A percentile compares a stretch with the other conserved stretches of the same genome.
phyloP scores from a whole-genome alignment of 2,329 filamentous ascomycete species.

The Niveomyces coronatus region DNA sequence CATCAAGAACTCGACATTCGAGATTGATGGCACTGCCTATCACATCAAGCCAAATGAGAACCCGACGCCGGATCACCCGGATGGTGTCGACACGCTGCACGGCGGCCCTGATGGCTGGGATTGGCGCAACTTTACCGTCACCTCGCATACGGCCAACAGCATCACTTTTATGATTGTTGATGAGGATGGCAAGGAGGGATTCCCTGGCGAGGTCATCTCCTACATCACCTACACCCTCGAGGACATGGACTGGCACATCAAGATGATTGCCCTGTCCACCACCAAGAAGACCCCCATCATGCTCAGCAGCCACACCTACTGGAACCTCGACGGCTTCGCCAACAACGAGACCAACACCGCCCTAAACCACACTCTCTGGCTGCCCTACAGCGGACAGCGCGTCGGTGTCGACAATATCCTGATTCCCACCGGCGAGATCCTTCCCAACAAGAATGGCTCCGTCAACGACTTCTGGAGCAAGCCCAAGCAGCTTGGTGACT shows the following conservation, averaged over 20 bases:
- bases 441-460: slow-evolving; percentile 54
- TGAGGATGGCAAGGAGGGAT: slow-evolving; percentile 62
- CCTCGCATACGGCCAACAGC: slow-evolving; percentile 52
- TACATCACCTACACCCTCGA: slow-evolving; percentile 64
- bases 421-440: slow-evolving; percentile 66
- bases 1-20: slow-evolving; percentile 67
- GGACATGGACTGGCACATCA: slow-evolving; percentile 59
- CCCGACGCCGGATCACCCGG: slow-evolving; percentile 35
- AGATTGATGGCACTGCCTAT: slow-evolving; percentile 52
- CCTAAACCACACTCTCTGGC: slow-evolving; percentile 61
- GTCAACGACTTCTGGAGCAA: slow-evolving; percentile 76
- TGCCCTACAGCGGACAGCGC: slow-evolving; percentile 63
- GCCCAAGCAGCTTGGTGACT: slow-evolving; percentile 69
- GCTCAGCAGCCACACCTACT: slow-evolving; percentile 66
- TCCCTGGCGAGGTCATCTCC: slow-evolving; percentile 66
- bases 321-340: slow-evolving; percentile 72
- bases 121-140: slow-evolving; percentile 66
- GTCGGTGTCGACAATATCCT: slow-evolving; percentile 60
- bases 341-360: slow-evolving; percentile 57
- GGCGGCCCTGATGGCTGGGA: slow-evolving; percentile 66
- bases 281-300: slow-evolving; percentile 75
- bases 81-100: slow-evolving; percentile 55
- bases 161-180: slow-evolving; percentile 71
- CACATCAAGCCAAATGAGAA: slow-evolving; percentile 55
- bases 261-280: slow-evolving; percentile 59